Evolutionary conservation across 1,139 yeast species (phyloP).

Genomic region (Taiozyma sp.): DNA sequence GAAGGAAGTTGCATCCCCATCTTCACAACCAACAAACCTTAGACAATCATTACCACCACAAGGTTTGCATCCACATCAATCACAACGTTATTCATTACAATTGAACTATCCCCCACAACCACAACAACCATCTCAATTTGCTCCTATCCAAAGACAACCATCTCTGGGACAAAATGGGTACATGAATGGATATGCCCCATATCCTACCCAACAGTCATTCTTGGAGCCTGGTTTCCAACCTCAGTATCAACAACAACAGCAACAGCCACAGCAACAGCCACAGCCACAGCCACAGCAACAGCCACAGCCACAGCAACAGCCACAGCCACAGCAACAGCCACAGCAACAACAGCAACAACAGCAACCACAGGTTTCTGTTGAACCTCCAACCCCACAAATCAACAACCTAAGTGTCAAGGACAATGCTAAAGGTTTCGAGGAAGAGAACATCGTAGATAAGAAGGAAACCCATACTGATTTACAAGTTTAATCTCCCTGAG

Average conservation of each 20-base stretch:
- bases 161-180: slow-evolving; percentile 7
- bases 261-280: no score
- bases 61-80: slow-evolving; percentile 9
- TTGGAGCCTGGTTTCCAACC: slow-evolving; percentile 3
- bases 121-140: slow-evolving; percentile 3
- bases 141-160: slow-evolving; percentile 8
- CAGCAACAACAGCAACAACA: slow-evolving; percentile 4
- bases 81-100: slow-evolving; percentile 7
- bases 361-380: slow-evolving; percentile 12
- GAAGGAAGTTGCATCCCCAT: slow-evolving; percentile 11
- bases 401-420: neutral
- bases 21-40: neutral
- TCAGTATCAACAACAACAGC: slow-evolving; percentile 2
- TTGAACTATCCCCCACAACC: slow-evolving; percentile 10
- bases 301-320: no score
- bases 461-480: slow-evolving; percentile 20
- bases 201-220: slow-evolving; percentile 9
- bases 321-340: no score
- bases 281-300: no score
- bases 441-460: slow-evolving; percentile 12
- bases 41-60: slow-evolving; percentile 16
- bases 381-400: slow-evolving; percentile 11
- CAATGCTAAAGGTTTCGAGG: neutral
- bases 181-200: slow-evolving; percentile 4
- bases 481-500: neutral